These are phyloP conservation scores for Bathelium albidoporum DNA, from an alignment of 495 filamentous ascomycete species.

Conservation along the genomic window DNA sequence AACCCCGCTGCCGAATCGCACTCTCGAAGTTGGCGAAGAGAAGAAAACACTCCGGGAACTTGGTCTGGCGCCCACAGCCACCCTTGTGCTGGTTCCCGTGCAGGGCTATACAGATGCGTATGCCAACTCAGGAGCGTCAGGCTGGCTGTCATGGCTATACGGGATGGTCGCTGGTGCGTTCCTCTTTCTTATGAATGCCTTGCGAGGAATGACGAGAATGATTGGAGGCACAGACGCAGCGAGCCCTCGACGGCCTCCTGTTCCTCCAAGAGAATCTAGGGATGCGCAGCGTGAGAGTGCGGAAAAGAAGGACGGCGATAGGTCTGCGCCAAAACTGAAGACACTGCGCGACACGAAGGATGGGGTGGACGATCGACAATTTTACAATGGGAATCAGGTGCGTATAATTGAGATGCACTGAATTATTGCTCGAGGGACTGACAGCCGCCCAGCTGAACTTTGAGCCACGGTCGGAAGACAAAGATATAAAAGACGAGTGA, in stretches of 20 bases:
- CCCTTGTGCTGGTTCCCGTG: slow-evolving; percentile 69
- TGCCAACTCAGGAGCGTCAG: slow-evolving; percentile 7
- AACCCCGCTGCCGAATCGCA: slow-evolving; percentile 63
- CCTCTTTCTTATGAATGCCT: neutral
- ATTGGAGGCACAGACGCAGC: neutral
- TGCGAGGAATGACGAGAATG: neutral
- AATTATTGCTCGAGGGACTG: neutral
- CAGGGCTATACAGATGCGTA: slow-evolving; percentile 54
- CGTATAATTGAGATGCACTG: neutral
- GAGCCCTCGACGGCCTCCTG: neutral
- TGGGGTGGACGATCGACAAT: neutral
- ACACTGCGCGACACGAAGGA: neutral
- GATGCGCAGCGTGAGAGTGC: neutral
- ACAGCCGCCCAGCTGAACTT: neutral
- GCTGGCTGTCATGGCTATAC: neutral
- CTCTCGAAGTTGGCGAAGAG: slow-evolving; percentile 65
- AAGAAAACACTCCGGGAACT: slow-evolving; percentile 52
- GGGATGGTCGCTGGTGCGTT: slow-evolving; percentile 1
- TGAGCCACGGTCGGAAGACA: neutral
- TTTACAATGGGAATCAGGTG: slow-evolving; percentile 1
- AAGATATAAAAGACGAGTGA: neutral
- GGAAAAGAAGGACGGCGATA: neutral
- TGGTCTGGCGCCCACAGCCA: slow-evolving; percentile 65
- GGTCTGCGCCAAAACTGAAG: neutral
- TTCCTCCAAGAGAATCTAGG: neutral